These are phyloP conservation scores for Cinchona pubescens DNA, from an alignment of 257 asterid genomes.

Conservation along the genomic window DNA sequence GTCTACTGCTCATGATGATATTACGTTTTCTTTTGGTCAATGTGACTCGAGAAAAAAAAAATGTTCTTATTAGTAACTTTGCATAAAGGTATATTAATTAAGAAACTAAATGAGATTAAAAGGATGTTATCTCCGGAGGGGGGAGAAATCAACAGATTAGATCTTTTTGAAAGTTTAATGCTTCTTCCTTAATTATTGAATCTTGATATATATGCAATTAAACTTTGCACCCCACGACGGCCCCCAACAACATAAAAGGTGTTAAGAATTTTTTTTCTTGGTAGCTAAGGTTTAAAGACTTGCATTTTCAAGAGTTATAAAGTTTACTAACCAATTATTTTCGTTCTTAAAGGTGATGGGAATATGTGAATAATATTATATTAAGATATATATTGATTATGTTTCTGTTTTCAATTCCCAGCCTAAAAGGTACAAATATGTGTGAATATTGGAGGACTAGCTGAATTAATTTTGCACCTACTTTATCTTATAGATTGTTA, in stretches of 20 bases:
- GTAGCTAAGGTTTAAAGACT: neutral
- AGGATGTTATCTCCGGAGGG: neutral
- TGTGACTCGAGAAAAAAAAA: neutral
- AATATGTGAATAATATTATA: too few relatives aligned
- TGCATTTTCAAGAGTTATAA: neutral
- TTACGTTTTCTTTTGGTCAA: neutral
- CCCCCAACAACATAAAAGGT: neutral
- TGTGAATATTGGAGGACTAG: too few relatives aligned
- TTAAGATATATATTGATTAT: too few relatives aligned
- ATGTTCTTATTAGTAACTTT: neutral
- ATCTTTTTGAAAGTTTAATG: neutral
- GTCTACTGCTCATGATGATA: neutral
- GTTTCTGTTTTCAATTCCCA: too few relatives aligned
- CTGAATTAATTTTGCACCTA: neutral
- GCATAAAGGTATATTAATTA: neutral
- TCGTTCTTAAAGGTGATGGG: too few relatives aligned
- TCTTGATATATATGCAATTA: neutral
- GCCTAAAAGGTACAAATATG: too few relatives aligned
- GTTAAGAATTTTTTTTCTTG: neutral
- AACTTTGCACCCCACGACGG: neutral
- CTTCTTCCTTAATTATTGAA: constrained; percentile 1
- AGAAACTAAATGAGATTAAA: neutral
- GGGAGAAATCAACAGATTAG: neutral
- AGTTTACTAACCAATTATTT: neutral
- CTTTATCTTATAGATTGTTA: too few relatives aligned